Evolutionary conservation across 495 filamentous ascomycete species (phyloP), one percentile per base, ranked within the genome.

Genomic region (Pyrenopolyporus hunteri): DNA sequence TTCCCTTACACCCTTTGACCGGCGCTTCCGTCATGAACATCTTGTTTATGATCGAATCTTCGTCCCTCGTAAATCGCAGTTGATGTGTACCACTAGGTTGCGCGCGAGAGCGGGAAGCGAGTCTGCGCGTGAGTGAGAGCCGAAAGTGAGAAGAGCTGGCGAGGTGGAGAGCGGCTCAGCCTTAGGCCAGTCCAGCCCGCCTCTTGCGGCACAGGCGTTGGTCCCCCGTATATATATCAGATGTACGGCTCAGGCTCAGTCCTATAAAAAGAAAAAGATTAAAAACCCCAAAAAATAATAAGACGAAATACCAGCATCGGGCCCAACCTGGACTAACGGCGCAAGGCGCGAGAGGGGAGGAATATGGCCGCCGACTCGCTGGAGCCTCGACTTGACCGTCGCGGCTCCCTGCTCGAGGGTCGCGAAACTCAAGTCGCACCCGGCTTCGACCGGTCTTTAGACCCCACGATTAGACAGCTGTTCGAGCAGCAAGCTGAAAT

Each of bases 401-500:
- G 66, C 59, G 66, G 66, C 40, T 71, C 69, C 35, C 39, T 66
- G 40, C 56, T 71, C 59, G 66, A 71, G 16, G 20, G 51, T 48
- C 66, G 69, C 52, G 69, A 71, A 36, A 44, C 52, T 53, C 63
- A 68, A 64, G 66, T 66, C 61, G 55, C 65, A 63, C 69, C 61
- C 51, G 59, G 62, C 31, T 53, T 67, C 60, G 77, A 79, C 56
- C 66, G 73, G 36, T 72, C 73, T 45, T 59, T 78, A 62, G 78
- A 80, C 48, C 73, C 77, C 59, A 67, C 75, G 66, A 76, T 81
- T 68, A 72, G 69, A 68, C 70, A 71, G 26, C 63, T 81, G 37
- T 67, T 81, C 39, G 75, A 77, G 39, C 77, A 80, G 66, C 78
- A 78, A 70, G 76, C 71, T 64, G 79, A 80, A 54, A 80, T 81